phyloP scores from a whole-genome alignment of 257 asterid genomes.

The Voacanga thouarsii region DNA sequence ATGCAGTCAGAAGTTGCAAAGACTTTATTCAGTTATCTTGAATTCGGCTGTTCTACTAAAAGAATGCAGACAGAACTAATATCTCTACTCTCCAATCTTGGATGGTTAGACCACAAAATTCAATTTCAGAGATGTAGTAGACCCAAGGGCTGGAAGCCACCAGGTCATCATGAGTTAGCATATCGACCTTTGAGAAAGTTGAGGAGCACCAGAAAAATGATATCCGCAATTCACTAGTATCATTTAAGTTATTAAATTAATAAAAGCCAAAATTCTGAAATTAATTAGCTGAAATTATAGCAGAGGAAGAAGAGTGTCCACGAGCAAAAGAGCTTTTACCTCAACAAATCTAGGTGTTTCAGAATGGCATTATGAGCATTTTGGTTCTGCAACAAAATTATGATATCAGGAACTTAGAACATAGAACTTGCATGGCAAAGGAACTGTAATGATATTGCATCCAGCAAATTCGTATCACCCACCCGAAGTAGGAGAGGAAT shows the following conservation, averaged over 20 bases:
- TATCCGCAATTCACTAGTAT: neutral
- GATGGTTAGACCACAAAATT: neutral
- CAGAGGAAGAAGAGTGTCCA: neutral
- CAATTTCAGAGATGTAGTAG: neutral
- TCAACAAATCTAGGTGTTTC: conserved; percentile 61
- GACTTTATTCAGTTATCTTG: neutral
- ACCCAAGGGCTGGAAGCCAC: neutral
- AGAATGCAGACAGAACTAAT: neutral
- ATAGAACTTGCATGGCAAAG: neutral
- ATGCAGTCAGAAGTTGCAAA: neutral
- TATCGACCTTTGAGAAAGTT: neutral
- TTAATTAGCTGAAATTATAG: neutral
- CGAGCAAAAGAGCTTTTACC: conserved; percentile 35
- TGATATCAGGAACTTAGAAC: conserved; percentile 16
- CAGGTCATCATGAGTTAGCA: neutral
- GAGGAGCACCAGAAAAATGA: neutral
- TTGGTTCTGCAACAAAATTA: conserved; percentile 58
- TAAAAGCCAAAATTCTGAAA: neutral
- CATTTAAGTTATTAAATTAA: neutral
- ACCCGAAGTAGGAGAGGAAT: conserved; percentile 85
- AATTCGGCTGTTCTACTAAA: neutral
- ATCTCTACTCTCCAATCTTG: neutral
- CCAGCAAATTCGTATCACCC: conserved; percentile 24
- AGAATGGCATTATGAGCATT: conserved; percentile 80
- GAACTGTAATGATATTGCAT: neutral